Evolutionary conservation across 1,284 basidiomycete genomes (phyloP).

Genomic region (Coniophora puteana): DNA sequence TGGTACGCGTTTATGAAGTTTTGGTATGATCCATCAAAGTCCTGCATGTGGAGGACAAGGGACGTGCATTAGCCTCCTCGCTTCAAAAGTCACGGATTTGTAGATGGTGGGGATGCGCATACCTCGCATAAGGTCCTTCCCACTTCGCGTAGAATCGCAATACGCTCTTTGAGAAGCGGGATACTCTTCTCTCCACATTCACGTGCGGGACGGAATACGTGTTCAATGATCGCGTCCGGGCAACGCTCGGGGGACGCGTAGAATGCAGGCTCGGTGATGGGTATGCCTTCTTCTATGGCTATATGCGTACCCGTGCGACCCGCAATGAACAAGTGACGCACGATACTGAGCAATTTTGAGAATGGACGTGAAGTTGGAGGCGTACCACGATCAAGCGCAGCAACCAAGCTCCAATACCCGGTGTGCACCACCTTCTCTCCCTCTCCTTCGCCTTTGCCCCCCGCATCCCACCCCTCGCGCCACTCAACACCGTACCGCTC

Average conservation of each 20-base stretch:
- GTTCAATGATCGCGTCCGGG: slow-evolving; percentile 59
- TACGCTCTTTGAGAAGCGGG: slow-evolving; percentile 65
- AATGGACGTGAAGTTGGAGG: slow-evolving; percentile 1
- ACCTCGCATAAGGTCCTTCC: slow-evolving; percentile 67
- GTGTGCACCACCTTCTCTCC: slow-evolving; percentile 51
- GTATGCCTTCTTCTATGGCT: slow-evolving; percentile 63
- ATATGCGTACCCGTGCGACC: slow-evolving; percentile 7
- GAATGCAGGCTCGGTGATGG: slow-evolving; percentile 72
- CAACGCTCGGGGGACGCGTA: slow-evolving; percentile 65
- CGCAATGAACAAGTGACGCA: slow-evolving; percentile 2
- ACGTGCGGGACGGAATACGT: slow-evolving; percentile 60
- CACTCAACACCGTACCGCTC: slow-evolving; percentile 74
- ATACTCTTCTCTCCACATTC: slow-evolving; percentile 58
- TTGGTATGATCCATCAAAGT: slow-evolving; percentile 68
- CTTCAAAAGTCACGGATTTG: too few species aligned
- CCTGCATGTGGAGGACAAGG: slow-evolving; percentile 35
- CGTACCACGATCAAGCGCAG: slow-evolving; percentile 71
- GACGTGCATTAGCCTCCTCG: too few species aligned
- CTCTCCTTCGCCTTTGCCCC: too few species aligned
- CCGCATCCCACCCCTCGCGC: slow-evolving; percentile 61
- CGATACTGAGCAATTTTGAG: slow-evolving; percentile 3
- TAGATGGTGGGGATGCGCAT: too few species aligned
- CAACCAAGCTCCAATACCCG: slow-evolving; percentile 81
- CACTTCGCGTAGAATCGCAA: slow-evolving; percentile 69
- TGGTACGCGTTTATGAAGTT: slow-evolving; percentile 64